Evolutionary conservation across 345 rosid genomes (phyloP).

Genomic region (Citrus medica): DNA sequence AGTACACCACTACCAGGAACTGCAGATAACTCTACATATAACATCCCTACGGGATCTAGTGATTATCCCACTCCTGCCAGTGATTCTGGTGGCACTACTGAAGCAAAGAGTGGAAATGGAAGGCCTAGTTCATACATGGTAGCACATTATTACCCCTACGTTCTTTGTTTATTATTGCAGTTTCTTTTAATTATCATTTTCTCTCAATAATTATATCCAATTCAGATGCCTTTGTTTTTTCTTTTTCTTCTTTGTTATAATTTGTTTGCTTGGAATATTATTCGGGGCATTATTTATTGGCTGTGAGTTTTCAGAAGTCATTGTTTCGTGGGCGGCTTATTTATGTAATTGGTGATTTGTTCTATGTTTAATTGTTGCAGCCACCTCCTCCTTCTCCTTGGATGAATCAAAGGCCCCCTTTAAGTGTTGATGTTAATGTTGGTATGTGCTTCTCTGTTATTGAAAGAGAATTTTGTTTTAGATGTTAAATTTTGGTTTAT

Average conservation of each 20-base stretch:
- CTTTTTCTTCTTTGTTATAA: neutral
- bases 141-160: neutral
- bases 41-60: conserved; percentile 82
- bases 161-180: neutral
- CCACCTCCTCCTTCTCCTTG: conserved; percentile 77
- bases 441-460: conserved; percentile 52
- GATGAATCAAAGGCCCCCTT: conserved; percentile 68
- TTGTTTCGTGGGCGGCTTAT: neutral
- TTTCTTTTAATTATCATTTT: neutral
- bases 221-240: neutral
- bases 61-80: conserved; percentile 82
- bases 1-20: conserved; percentile 42
- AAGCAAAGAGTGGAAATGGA: conserved; percentile 71
- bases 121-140: conserved; percentile 88
- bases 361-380: conserved; percentile 35
- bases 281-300: neutral
- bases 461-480: conserved; percentile 4
- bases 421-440: conserved; percentile 84
- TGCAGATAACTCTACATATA: conserved; percentile 77
- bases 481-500: conserved; percentile 14
- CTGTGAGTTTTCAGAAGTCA: neutral
- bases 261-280: neutral
- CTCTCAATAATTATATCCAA: neutral
- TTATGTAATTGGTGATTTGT: conserved; percentile 3
- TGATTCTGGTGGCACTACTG: conserved; percentile 56